Evolutionary conservation across 257 asterid genomes (phyloP).

Genomic region (Ligustrum vulgare): DNA sequence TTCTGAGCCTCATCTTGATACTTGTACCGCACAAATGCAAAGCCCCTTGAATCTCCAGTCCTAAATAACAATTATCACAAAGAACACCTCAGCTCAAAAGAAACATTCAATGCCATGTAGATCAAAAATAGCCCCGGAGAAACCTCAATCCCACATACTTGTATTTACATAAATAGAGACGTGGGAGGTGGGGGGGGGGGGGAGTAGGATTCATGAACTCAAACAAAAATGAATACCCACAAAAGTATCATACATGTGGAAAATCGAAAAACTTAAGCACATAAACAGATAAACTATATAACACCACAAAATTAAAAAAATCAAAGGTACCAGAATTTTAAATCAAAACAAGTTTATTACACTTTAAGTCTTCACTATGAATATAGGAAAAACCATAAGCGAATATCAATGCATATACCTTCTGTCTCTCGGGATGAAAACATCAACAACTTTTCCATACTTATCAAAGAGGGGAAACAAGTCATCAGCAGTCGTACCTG

Average conservation of each 20-base stretch:
- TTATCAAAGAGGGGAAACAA: constrained; percentile 73
- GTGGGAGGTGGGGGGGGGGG: not conserved
- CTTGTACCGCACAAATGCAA: constrained; percentile 94
- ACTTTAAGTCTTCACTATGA: not conserved
- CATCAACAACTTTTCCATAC: constrained; percentile 85
- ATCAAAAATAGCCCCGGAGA: not conserved
- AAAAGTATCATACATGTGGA: not conserved
- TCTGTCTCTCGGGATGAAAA: constrained; percentile 81
- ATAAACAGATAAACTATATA: not conserved
- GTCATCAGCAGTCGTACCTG: constrained; percentile 86
- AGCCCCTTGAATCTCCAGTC: constrained; percentile 99
- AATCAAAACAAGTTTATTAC: not conserved
- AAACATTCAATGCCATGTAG: not conserved
- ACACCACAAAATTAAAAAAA: constrained; percentile 1
- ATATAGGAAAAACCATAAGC: not conserved
- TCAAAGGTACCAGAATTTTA: not conserved
- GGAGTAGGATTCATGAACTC: not conserved
- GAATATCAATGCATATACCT: constrained; percentile 40
- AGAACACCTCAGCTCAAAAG: not conserved
- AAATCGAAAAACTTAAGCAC: not conserved
- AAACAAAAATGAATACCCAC: not conserved
- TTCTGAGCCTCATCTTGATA: constrained; percentile 93
- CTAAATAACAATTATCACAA: constrained; percentile 30
- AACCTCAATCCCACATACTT: not conserved
- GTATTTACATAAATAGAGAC: not conserved